Evolutionary conservation across 805 yeast genomes (phyloP).

Genomic region (Candida andamanensis): DNA sequence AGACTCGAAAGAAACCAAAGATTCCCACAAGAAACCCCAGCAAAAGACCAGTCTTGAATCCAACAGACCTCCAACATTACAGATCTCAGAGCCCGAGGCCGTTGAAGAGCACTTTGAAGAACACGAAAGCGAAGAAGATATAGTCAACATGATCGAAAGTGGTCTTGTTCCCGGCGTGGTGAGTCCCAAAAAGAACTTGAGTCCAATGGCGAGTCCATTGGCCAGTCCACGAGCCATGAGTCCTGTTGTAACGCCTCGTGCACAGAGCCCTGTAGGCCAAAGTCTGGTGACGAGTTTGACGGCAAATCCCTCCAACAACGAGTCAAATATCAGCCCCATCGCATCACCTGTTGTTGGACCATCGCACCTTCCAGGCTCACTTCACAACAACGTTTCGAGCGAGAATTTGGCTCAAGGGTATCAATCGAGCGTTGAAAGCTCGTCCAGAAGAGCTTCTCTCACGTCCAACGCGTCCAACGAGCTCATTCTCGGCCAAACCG

Average conservation of each 20-base stretch:
- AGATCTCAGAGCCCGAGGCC: background rate
- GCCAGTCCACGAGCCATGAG: slow-evolving; percentile 6
- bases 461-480: slow-evolving; percentile 16
- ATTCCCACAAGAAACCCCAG: background rate
- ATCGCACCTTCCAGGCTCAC: too few species aligned
- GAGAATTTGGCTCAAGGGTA: slow-evolving; percentile 2
- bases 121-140: slow-evolving; percentile 10
- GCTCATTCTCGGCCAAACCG: slow-evolving; percentile 22
- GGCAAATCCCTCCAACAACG: background rate
- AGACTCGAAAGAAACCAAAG: slow-evolving; percentile 5
- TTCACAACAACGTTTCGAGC: too few species aligned
- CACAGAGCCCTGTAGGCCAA: slow-evolving; percentile 3
- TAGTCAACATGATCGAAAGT: slow-evolving; percentile 10
- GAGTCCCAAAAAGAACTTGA: slow-evolving; percentile 8
- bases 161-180: slow-evolving; percentile 10
- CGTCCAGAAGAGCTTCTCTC: slow-evolving; percentile 18
- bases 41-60: background rate
- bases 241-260: slow-evolving; percentile 4
- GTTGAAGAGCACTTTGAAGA: background rate
- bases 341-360: too few species aligned
- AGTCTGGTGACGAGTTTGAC: background rate
- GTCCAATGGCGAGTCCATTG: slow-evolving; percentile 8
- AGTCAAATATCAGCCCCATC: background rate
- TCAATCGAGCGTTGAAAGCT: slow-evolving; percentile 9
- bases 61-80: background rate